Percentiles rank a stretch among this genome's conserved stretches.
These are phyloP conservation scores for Rhizoctonia solani DNA, from an alignment of 1,284 basidiomycete genomes.

Conservation along the genomic window DNA sequence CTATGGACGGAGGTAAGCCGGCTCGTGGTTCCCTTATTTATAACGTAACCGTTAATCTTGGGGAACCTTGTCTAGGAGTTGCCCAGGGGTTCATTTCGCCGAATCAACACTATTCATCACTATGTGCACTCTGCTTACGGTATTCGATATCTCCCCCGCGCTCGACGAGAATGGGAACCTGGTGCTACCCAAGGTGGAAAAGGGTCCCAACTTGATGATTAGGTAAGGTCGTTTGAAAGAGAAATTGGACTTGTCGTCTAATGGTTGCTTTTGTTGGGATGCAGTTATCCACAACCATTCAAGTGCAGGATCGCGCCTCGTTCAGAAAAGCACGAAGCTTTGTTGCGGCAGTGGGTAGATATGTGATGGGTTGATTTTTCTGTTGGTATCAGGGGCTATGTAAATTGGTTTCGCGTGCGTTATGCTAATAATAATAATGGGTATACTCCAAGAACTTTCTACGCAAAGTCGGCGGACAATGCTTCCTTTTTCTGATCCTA, in stretches of 20 bases:
- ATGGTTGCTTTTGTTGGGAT: background rate
- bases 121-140: constrained; percentile 38
- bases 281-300: background rate
- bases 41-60: background rate
- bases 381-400: too few relatives aligned
- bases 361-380: too few relatives aligned
- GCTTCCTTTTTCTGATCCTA: too few relatives aligned
- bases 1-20: background rate
- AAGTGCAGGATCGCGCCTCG: background rate
- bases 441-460: too few relatives aligned
- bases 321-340: background rate
- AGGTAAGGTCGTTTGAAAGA: background rate
- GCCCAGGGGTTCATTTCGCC: constrained; percentile 42
- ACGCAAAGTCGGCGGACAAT: too few relatives aligned
- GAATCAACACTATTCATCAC: constrained; percentile 40
- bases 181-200: background rate
- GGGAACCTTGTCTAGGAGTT: constrained; percentile 32
- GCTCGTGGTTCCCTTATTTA: background rate
- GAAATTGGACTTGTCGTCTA: background rate
- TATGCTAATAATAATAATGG: too few relatives aligned
- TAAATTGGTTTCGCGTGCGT: too few relatives aligned
- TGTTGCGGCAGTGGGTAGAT: background rate
- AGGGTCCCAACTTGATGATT: background rate
- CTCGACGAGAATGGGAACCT: background rate
- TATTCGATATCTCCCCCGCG: constrained; percentile 34